Base-by-base conservation (phyloP, 768 basidiomycete species). In the Termitomyces sp. region DNA sequence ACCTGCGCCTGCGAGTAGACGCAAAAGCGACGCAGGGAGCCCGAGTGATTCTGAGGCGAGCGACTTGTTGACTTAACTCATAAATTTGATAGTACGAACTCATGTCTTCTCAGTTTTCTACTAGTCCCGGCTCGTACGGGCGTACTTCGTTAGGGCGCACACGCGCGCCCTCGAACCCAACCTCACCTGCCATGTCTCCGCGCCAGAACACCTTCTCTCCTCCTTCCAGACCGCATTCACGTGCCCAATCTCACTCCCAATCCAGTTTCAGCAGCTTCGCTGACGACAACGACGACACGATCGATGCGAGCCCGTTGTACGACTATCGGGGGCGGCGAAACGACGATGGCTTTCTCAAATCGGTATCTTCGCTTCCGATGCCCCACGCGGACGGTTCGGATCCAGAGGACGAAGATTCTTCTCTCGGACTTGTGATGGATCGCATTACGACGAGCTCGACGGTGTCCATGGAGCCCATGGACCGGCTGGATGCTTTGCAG, bases 11-110 rank as follows among this genome's bases (percentile, higher is more conserved):
- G 84, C 86, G 6, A 71, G 78, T 46, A 77, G 91, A 53, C 75
- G 89, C 53, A 88, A 79, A 71, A 91, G 90, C 58, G 81, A 89
- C 62, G 88, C 87, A 10, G 86, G 86, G n/a, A 79, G 78, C 58
- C 73, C 78, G 30, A 91, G 90, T 63, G 91, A 93, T 62, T 84
- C 85, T 2, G 91, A 93, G 77, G 90, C 89, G 43, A 50, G 80
- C 61, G 40, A 53, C 47, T 48, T 38, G 37, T 28, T 51, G 50
- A 49, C 65, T 48, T 63, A 26, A 50, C 50, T 49, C 51, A 66
- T 50, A 63, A 63, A 38, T 46, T 35, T 30, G 41, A 37, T 56
- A 53, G 54, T 50, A 33, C 49, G 31, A 56, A 54, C 37, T 10
- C 37, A 38, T 17, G 37, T 38, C 17, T 37, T 55, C 38, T 8